Conservation (phyloP, 495 filamentous ascomycete genomes). For the Chaetomium fimeti region DNA sequence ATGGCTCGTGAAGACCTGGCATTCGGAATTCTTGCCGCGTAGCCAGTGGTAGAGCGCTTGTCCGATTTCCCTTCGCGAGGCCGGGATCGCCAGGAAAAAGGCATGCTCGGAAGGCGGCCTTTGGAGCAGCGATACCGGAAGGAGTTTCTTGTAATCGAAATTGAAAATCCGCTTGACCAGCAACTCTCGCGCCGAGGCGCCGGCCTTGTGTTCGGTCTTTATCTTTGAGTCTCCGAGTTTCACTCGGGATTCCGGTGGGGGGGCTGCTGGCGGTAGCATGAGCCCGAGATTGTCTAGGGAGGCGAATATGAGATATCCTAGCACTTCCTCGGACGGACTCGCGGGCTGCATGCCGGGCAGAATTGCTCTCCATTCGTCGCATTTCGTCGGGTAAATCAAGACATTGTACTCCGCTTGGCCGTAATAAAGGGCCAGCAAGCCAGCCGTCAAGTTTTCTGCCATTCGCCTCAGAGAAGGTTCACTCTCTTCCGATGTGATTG, state of each 20-base stretch:
- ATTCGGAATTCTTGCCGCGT: conserved; percentile 29
- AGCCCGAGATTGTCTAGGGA: conserved; percentile 23
- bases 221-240: neutral
- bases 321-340: conserved; percentile 27
- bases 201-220: neutral
- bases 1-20: conserved; percentile 30
- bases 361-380: conserved; percentile 40
- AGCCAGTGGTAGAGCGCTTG: conserved; percentile 34
- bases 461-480: conserved; percentile 27
- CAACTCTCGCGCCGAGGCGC: conserved; percentile 12
- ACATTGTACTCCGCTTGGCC: conserved; percentile 38
- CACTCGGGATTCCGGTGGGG: no score
- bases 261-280: conserved; percentile 27
- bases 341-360: conserved; percentile 23
- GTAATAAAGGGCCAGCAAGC: conserved; percentile 36
- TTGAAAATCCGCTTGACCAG: conserved; percentile 32
- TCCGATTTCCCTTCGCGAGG: conserved; percentile 13
- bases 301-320: conserved; percentile 41
- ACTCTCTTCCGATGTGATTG: conserved; percentile 24
- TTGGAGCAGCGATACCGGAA: conserved; percentile 12
- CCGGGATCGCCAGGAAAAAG: conserved; percentile 39
- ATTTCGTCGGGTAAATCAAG: conserved; percentile 43
- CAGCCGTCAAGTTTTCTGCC: conserved; percentile 35
- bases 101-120: neutral
- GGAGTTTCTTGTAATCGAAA: conserved; percentile 31